phyloP scores from a whole-genome alignment of 2,329 filamentous ascomycete species.

The Fusarium nygamai region DNA sequence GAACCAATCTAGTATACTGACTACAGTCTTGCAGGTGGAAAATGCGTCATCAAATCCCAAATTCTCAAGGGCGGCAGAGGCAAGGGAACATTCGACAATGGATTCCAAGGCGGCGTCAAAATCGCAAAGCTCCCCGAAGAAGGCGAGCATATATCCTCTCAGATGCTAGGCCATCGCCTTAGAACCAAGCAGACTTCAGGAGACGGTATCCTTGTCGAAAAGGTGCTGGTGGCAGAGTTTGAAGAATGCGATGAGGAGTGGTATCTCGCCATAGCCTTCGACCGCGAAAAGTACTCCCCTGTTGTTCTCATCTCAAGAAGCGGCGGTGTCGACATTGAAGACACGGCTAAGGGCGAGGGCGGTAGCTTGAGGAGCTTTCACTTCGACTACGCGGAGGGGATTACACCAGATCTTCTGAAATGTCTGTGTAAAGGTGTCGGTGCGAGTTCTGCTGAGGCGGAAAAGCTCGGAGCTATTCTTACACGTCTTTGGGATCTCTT shows the following conservation, averaged over 20 bases:
- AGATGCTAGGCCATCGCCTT: neutral
- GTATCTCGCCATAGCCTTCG: neutral
- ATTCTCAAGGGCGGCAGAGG: neutral
- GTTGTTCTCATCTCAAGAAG: neutral
- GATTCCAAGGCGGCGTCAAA: neutral
- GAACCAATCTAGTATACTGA: neutral
- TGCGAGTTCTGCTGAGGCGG: neutral
- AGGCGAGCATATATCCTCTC: neutral
- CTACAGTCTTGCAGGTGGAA: neutral
- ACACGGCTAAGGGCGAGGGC: neutral
- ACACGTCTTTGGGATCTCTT: neutral
- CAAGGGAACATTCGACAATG: neutral
- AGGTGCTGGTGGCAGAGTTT: neutral
- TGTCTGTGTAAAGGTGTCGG: neutral
- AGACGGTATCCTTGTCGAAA: neutral
- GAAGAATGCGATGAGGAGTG: neutral
- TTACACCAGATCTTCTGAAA: neutral
- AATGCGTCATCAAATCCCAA: slow-evolving; percentile 1
- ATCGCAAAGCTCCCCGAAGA: neutral
- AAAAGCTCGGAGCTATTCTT: neutral
- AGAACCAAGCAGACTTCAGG: neutral
- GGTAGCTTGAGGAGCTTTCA: neutral
- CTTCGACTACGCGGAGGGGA: neutral
- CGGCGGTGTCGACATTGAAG: neutral
- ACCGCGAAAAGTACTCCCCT: neutral